Evolutionary conservation across 345 rosid species (phyloP).

Genomic region (Lepidium africanum): DNA sequence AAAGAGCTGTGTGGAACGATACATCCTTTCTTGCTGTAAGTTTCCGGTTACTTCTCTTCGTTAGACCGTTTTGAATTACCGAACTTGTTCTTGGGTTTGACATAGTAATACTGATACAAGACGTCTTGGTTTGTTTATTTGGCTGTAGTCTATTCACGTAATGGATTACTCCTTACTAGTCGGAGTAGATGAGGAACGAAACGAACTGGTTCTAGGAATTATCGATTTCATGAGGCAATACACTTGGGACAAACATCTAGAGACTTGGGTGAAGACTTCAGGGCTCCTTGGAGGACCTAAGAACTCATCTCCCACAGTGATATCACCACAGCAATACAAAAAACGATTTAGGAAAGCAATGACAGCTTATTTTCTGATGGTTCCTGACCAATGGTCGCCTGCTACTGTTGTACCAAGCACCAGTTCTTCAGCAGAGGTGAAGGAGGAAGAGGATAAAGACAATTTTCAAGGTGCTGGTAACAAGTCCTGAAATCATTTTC

Average conservation of each 20-base stretch:
- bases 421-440: conserved; percentile 19
- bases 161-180: conserved; percentile 95
- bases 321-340: conserved; percentile 90
- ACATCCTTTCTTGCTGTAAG: conserved; percentile 95
- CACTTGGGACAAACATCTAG: conserved; percentile 98
- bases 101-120: conserved; percentile 10
- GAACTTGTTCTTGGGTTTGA: not conserved
- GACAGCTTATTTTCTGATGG: conserved; percentile 89
- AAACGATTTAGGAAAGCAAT: conserved; percentile 92
- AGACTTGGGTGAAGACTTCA: conserved; percentile 84
- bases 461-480: conserved; percentile 18
- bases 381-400: conserved; percentile 86
- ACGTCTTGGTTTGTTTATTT: conserved; percentile 11
- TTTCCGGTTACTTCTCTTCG: not conserved
- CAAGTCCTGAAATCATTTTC: conserved; percentile 8
- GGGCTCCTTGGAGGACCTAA: conserved; percentile 75
- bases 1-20: conserved; percentile 97
- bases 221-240: conserved; percentile 97
- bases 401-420: conserved; percentile 20
- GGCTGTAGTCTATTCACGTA: conserved; percentile 65
- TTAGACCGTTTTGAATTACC: not conserved
- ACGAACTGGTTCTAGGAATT: conserved; percentile 77
- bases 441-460: conserved; percentile 22
- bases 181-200: conserved; percentile 77
- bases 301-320: conserved; percentile 72